A percentile compares a stretch with the other conserved stretches of the same genome.
Conservation (phyloP, 371 early-diverging fungal species). For the Actinomortierella wolfii region DNA sequence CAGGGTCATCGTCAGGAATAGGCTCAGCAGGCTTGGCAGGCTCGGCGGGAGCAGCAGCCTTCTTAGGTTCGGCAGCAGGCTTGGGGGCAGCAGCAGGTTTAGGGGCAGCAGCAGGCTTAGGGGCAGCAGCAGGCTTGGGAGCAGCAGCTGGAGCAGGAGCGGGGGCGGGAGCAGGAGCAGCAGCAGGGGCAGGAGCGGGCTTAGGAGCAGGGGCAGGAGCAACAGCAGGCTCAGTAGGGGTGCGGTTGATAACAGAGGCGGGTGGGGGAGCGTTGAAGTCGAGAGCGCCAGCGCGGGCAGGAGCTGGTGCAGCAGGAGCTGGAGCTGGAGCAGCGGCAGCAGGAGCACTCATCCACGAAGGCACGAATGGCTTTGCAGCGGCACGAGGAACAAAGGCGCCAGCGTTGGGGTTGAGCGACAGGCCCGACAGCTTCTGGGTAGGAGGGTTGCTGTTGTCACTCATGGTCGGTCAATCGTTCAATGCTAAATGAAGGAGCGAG, state of each 20-base stretch:
- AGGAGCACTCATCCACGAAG: conserved; percentile 47
- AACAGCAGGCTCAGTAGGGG: conserved; percentile 34
- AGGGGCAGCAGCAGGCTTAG: conserved; percentile 11
- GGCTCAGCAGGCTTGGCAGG: conserved; percentile 24
- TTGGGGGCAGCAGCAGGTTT: conserved; percentile 17
- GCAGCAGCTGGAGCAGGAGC: conserved; percentile 29
- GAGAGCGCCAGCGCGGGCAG: conserved; percentile 8
- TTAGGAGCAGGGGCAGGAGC: conserved; percentile 19
- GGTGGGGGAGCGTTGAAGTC: conserved; percentile 33
- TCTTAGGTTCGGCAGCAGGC: conserved; percentile 17
- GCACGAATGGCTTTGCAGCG: conserved; percentile 49
- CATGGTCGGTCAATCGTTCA: conserved; percentile 7
- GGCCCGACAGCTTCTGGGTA: conserved; percentile 41
- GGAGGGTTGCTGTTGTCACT: conserved; percentile 28
- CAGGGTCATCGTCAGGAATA: conserved; percentile 46
- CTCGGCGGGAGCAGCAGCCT: conserved; percentile 21
- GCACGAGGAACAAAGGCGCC: conserved; percentile 57
- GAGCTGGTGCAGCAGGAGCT: conserved; percentile 11
- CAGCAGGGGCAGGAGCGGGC: conserved; percentile 16
- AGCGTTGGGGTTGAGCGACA: conserved; percentile 58
- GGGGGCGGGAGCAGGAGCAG: conserved; percentile 9
- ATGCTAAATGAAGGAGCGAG: too few species aligned
- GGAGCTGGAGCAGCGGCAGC: conserved; percentile 19
- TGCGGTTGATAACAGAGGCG: conserved; percentile 25
- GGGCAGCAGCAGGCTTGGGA: conserved; percentile 13